Percentiles rank a stretch among this genome's conserved stretches.
Conservation (phyloP, 2,329 filamentous ascomycete species). For the Thelonectria discophora region DNA sequence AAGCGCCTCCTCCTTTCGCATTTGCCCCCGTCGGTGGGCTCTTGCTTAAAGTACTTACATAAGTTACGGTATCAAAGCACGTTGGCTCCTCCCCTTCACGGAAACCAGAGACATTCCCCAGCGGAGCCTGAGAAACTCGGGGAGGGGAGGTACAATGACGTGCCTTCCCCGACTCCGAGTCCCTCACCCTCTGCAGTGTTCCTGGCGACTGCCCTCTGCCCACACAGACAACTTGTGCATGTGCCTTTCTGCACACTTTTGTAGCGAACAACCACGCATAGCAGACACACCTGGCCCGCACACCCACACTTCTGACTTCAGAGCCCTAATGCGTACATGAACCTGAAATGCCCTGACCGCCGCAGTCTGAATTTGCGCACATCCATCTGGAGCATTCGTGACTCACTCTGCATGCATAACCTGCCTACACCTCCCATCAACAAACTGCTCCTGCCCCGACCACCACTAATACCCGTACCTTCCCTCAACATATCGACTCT, state of each 20-base stretch:
- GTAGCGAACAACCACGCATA: slow-evolving; percentile 7
- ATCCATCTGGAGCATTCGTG: slow-evolving; percentile 3
- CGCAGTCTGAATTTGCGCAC: slow-evolving; percentile 7
- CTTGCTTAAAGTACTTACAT: background rate
- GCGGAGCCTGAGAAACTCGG: background rate
- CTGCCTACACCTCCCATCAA: background rate
- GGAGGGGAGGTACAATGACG: slow-evolving; percentile 18
- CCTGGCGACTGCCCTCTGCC: slow-evolving; percentile 10
- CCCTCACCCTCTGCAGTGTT: slow-evolving; percentile 10
- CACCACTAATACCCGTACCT: background rate
- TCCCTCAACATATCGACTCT: slow-evolving; percentile 3
- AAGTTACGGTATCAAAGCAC: background rate
- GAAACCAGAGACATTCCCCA: background rate
- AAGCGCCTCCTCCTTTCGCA: background rate
- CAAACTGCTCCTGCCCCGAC: background rate
- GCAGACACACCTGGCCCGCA: slow-evolving; percentile 37
- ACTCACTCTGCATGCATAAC: slow-evolving; percentile 1
- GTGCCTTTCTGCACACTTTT: slow-evolving; percentile 12
- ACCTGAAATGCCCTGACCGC: slow-evolving; percentile 37
- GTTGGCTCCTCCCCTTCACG: background rate
- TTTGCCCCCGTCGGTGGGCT: background rate
- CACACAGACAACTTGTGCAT: slow-evolving; percentile 15
- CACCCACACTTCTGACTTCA: slow-evolving; percentile 41
- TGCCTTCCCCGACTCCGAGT: slow-evolving; percentile 24
- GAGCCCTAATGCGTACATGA: slow-evolving; percentile 42